Percentiles rank a stretch among this genome's conserved stretches.
These are phyloP conservation scores for Trifolium fragiferum DNA, from an alignment of 306 rosid genomes.

Conservation along the genomic window DNA sequence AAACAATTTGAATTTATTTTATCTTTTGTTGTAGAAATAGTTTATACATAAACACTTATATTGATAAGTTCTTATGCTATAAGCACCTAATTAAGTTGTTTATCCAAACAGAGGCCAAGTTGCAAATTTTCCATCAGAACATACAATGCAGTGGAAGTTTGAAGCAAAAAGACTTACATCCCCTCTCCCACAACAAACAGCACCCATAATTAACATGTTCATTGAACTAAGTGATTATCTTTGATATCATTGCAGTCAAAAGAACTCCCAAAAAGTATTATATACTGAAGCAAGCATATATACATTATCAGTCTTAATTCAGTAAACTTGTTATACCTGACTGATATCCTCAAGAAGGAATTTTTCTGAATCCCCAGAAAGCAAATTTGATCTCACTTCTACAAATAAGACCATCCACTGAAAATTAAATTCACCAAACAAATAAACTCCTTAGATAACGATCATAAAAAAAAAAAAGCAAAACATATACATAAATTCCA, in stretches of 20 bases:
- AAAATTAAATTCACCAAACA: constrained; percentile 38
- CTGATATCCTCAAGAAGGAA: constrained; percentile 82
- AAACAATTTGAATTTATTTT: too few species aligned
- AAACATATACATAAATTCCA: neutral
- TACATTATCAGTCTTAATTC: constrained; percentile 6
- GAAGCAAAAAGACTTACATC: neutral
- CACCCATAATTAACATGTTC: neutral
- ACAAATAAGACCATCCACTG: constrained; percentile 87
- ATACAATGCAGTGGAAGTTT: constrained; percentile 6
- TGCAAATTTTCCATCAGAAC: constrained; percentile 26
- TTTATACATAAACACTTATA: neutral
- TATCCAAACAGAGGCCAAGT: neutral
- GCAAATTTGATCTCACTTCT: constrained; percentile 85
- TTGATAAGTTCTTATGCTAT: neutral
- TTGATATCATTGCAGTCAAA: constrained; percentile 9
- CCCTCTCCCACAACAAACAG: neutral
- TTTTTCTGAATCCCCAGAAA: constrained; percentile 89
- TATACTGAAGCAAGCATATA: neutral
- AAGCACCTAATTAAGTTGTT: neutral
- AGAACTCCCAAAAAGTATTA: neutral
- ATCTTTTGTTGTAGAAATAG: neutral
- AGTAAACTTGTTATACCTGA: constrained; percentile 59
- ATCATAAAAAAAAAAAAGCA: constrained; percentile 23
- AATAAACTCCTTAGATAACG: neutral
- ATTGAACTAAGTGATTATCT: neutral